These are phyloP conservation scores for Candida silvatica DNA, from an alignment of 805 yeast species.

Conservation along the genomic window DNA sequence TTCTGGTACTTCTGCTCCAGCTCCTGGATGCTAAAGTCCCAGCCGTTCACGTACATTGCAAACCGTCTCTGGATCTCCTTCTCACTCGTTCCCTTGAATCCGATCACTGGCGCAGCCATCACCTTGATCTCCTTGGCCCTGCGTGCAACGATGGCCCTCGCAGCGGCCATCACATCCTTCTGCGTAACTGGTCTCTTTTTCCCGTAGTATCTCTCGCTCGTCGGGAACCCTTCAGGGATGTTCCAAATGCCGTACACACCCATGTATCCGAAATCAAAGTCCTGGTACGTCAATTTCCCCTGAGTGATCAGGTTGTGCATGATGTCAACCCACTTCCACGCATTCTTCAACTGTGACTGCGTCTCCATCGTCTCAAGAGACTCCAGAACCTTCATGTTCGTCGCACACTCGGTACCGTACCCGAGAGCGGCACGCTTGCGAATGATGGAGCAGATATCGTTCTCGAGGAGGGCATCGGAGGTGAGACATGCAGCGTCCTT, in stretches of 20 bases:
- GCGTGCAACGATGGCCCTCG: constrained; percentile 38
- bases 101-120: constrained; percentile 32
- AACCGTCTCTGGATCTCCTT: constrained; percentile 62
- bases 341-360: constrained; percentile 53
- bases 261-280: constrained; percentile 73
- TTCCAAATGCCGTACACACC: constrained; percentile 92
- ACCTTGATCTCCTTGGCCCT: constrained; percentile 36
- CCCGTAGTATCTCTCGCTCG: constrained; percentile 33
- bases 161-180: constrained; percentile 36
- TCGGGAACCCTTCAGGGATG: constrained; percentile 43
- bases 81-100: constrained; percentile 36
- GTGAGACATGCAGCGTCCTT: constrained; percentile 9
- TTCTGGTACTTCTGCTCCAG: constrained; percentile 58
- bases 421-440: constrained; percentile 64
- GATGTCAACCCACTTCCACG: constrained; percentile 88
- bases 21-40: constrained; percentile 75
- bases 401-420: constrained; percentile 60
- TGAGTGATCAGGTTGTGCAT: constrained; percentile 57
- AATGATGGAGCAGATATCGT: constrained; percentile 70
- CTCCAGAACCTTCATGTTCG: constrained; percentile 54
- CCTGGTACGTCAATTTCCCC: constrained; percentile 60
- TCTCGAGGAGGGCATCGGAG: constrained; percentile 35
- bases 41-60: constrained; percentile 80
- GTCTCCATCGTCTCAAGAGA: constrained; percentile 41
- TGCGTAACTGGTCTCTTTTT: constrained; percentile 23